Conservation (phyloP, 352 stramenopile species). For the Albugo laibachii region DNA sequence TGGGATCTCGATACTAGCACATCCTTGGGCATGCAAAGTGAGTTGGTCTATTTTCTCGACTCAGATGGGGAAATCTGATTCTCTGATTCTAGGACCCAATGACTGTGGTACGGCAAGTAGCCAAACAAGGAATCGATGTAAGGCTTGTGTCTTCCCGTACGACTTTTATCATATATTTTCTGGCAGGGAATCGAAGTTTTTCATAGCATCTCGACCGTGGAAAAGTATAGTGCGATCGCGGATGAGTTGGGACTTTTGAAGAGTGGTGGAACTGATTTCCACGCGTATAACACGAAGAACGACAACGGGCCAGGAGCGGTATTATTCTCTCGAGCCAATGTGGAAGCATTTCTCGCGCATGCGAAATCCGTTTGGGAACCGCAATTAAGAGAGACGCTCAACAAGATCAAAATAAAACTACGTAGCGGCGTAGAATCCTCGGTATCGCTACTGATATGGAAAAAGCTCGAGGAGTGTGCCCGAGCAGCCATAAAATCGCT, state of each 20-base stretch:
- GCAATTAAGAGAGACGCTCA: neutral
- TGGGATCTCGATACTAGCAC: conserved; percentile 61
- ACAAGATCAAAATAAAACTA: neutral
- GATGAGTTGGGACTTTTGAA: conserved; percentile 48
- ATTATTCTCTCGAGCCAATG: conserved; percentile 40
- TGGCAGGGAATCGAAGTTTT: conserved; percentile 74
- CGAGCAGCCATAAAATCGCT: conserved; percentile 15
- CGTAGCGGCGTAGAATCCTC: conserved; percentile 13
- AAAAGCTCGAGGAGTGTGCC: conserved; percentile 17
- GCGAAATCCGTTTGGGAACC: conserved; percentile 43
- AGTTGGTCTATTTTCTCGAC: neutral
- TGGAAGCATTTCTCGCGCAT: conserved; percentile 50
- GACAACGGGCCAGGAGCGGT: conserved; percentile 58
- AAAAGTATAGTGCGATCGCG: conserved; percentile 58
- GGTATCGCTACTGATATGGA: conserved; percentile 23
- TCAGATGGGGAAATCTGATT: neutral
- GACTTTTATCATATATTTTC: conserved; percentile 30
- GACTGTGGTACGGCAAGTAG: neutral
- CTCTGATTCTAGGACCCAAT: neutral
- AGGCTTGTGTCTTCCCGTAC: conserved; percentile 28
- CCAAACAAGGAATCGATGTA: neutral
- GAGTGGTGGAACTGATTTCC: conserved; percentile 69
- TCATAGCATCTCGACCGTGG: conserved; percentile 59
- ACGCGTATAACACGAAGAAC: conserved; percentile 49
- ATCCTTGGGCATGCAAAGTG: conserved; percentile 75